Evolutionary conservation across 768 basidiomycete genomes (phyloP).

Genomic region (Ramaria sp.): DNA sequence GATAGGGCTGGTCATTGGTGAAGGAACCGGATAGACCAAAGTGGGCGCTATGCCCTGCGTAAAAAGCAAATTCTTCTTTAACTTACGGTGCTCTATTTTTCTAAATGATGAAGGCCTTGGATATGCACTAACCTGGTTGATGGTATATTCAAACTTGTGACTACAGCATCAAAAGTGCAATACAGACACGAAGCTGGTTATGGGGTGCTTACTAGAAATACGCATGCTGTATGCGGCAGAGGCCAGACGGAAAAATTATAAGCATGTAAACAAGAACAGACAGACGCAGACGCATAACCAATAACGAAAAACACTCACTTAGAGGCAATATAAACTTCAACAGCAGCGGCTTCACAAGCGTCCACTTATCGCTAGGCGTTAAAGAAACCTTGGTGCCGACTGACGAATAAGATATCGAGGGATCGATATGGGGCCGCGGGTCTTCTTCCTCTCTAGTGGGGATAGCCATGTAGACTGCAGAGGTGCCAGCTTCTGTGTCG

Average conservation of each 20-base stretch:
- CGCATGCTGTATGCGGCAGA: conserved; percentile 34
- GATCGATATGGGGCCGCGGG: conserved; percentile 5
- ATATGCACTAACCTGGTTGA: conserved; percentile 74
- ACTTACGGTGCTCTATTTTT: no score
- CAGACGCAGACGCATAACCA: no score
- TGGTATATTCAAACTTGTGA: conserved; percentile 79
- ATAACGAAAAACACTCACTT: conserved; percentile 39
- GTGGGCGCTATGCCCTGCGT: conserved; percentile 80
- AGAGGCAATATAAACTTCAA: conserved; percentile 84
- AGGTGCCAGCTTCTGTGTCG: conserved; percentile 2
- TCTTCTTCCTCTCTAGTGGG: conserved; percentile 23
- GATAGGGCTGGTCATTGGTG: conserved; percentile 41
- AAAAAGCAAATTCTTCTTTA: no score
- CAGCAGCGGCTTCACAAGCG: conserved; percentile 68
- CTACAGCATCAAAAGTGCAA: neutral
- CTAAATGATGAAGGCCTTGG: no score
- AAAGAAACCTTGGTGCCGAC: conserved; percentile 38
- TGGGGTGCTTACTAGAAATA: conserved; percentile 44
- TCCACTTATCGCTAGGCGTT: conserved; percentile 66
- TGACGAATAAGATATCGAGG: neutral
- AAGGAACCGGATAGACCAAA: conserved; percentile 77
- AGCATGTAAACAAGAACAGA: no score
- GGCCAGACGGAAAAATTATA: neutral
- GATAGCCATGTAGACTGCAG: conserved; percentile 27
- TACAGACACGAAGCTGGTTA: neutral